These are phyloP conservation scores for Yarrowia porcina DNA, from an alignment of 805 yeast genomes.

Conservation along the genomic window DNA sequence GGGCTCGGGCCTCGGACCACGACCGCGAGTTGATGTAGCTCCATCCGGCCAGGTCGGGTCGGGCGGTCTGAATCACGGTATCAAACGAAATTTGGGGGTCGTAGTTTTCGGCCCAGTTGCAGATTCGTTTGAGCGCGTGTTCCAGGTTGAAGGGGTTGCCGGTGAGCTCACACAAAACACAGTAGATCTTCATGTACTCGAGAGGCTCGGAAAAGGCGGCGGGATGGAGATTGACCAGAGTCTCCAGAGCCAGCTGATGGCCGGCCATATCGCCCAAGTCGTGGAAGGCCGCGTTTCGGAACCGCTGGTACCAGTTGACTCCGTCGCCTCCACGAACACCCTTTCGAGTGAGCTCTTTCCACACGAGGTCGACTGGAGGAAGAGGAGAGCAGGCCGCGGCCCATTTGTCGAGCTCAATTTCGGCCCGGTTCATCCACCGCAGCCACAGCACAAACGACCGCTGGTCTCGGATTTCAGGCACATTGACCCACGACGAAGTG, in stretches of 20 bases:
- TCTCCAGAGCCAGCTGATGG: constrained; percentile 19
- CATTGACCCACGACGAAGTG: constrained; percentile 14
- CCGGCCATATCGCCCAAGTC: constrained; percentile 20
- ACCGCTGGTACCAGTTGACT: constrained; percentile 21
- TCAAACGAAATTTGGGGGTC: constrained; percentile 20
- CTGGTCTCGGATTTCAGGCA: constrained; percentile 20
- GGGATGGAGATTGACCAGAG: constrained; percentile 16
- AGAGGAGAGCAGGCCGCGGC: constrained; percentile 17
- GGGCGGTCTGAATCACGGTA: constrained; percentile 4
- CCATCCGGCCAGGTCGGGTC: constrained; percentile 20
- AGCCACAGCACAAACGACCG: constrained; percentile 19
- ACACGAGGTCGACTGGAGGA: constrained; percentile 14
- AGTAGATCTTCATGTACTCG: constrained; percentile 14
- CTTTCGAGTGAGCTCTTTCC: constrained; percentile 18
- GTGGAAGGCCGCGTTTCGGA: constrained; percentile 23
- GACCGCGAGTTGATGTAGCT: constrained; percentile 22
- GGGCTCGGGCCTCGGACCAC: constrained; percentile 23
- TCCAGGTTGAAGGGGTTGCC: constrained; percentile 25
- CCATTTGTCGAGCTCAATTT: constrained; percentile 20
- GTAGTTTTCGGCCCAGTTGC: constrained; percentile 25
- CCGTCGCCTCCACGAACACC: constrained; percentile 22
- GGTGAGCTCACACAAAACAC: constrained; percentile 17
- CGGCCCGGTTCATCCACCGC: constrained; percentile 24
- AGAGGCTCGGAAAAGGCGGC: constrained; percentile 22
- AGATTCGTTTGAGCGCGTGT: constrained; percentile 23